These are phyloP conservation scores for Athelia sp. DNA, from an alignment of 1,284 basidiomycete species.

Conservation along the genomic window DNA sequence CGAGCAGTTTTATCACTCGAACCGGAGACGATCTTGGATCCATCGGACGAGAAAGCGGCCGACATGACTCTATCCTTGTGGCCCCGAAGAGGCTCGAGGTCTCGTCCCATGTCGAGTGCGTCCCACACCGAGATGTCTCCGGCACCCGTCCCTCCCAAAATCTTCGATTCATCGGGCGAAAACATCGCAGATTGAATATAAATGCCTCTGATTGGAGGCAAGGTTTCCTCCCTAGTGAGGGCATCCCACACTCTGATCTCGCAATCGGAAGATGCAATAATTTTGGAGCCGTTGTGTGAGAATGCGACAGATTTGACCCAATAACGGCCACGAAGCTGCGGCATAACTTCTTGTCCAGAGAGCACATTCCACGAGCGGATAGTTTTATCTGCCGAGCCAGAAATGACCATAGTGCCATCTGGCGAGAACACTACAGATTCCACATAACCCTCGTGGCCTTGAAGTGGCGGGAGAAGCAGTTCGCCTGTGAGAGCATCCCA, in stretches of 20 bases:
- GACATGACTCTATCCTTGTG: too few species aligned
- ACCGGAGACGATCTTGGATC: too few species aligned
- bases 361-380: background rate
- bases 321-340: background rate
- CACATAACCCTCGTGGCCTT: background rate
- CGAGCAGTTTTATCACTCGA: too few species aligned
- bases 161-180: too few species aligned
- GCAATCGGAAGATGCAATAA: background rate
- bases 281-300: background rate
- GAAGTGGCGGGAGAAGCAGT: background rate
- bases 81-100: too few species aligned
- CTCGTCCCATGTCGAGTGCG: too few species aligned
- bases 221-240: too few species aligned
- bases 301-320: background rate
- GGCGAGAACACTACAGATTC: background rate
- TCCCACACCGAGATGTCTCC: too few species aligned
- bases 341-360: background rate
- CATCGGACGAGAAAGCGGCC: too few species aligned
- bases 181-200: too few species aligned
- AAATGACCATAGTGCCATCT: background rate
- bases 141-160: too few species aligned
- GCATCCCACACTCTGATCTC: background rate
- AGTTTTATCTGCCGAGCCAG: background rate
- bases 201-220: too few species aligned
- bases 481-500: conserved; percentile 9